Conservation (phyloP, 2,329 filamentous ascomycete species). For the Esteya vermicola region DNA sequence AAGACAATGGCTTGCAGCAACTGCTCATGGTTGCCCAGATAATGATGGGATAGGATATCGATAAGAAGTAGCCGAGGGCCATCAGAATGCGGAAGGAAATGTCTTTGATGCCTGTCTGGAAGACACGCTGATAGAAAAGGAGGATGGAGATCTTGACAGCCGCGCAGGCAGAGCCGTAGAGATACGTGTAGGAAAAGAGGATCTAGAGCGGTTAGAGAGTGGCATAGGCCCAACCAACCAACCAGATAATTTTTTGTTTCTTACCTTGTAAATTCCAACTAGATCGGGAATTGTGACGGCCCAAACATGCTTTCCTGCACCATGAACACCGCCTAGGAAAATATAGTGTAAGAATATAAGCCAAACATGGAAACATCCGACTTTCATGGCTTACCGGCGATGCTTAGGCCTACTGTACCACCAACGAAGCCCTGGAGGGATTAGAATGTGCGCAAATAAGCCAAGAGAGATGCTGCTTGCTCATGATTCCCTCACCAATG, state of each 20-base stretch:
- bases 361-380: neutral
- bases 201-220: conserved; percentile 6
- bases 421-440: neutral
- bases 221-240: neutral
- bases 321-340: neutral
- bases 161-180: conserved; percentile 9
- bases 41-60: conserved; percentile 9
- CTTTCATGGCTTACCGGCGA: neutral
- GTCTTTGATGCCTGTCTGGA: conserved; percentile 4
- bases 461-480: neutral
- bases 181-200: conserved; percentile 10
- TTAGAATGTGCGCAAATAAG: no score
- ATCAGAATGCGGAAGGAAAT: neutral
- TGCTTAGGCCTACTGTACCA: neutral
- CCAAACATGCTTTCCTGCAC: conserved; percentile 5
- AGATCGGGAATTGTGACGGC: neutral
- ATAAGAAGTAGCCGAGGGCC: neutral
- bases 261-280: neutral
- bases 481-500: neutral
- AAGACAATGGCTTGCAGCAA: conserved; percentile 4
- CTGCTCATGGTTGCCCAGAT: conserved; percentile 17
- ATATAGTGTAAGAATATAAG: neutral
- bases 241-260: neutral
- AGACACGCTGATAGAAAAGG: conserved; percentile 13
- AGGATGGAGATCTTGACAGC: conserved; percentile 12